Conservation (phyloP, 1,284 basidiomycete genomes). For the Filobasidium uniguttulatum region DNA sequence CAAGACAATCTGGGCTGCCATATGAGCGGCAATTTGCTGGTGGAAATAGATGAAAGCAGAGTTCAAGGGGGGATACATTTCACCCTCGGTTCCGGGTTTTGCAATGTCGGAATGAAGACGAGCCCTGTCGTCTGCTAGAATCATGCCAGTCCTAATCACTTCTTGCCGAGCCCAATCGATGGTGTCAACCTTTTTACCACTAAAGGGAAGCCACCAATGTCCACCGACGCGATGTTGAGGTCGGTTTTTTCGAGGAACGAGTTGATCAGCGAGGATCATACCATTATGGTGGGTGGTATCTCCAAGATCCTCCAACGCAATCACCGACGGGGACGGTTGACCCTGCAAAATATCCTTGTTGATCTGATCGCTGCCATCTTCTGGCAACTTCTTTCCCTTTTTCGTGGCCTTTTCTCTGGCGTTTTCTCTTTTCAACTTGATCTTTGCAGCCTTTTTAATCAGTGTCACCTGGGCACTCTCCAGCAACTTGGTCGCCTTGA, state of each 20-base stretch:
- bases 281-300: conserved; percentile 24
- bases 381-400: conserved; percentile 27
- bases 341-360: conserved; percentile 23
- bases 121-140: conserved; percentile 5
- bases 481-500: conserved; percentile 47
- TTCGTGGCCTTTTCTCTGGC: conserved; percentile 17
- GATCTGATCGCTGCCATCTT: conserved; percentile 14
- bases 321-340: conserved; percentile 7
- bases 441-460: conserved; percentile 44
- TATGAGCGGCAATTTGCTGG: conserved; percentile 81
- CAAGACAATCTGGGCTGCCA: conserved; percentile 56
- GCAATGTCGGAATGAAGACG: conserved; percentile 9
- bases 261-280: conserved; percentile 40
- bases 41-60: conserved; percentile 90
- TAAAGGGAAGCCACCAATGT: conserved; percentile 45
- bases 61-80: conserved; percentile 51
- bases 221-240: conserved; percentile 65
- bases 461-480: conserved; percentile 51
- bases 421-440: conserved; percentile 20
- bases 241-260: conserved; percentile 55
- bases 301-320: conserved; percentile 6
- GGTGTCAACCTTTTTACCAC: conserved; percentile 65
- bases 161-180: conserved; percentile 63
- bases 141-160: conserved; percentile 19
- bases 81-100: conserved; percentile 21